Conservation (phyloP, 306 rosid species). For the Prunus mongolica region DNA sequence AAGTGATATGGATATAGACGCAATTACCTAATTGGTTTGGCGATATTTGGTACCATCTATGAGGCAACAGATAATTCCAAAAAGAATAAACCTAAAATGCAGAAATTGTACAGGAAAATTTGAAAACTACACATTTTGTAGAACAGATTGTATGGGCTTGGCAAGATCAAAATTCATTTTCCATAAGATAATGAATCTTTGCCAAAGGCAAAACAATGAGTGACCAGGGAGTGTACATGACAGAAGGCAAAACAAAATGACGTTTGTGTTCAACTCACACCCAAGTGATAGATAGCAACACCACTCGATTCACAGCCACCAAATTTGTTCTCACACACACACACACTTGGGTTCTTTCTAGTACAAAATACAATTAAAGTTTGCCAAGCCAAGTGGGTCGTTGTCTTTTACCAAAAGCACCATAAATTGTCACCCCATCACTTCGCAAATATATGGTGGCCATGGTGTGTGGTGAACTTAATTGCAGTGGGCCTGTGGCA, state of each 20-base stretch:
- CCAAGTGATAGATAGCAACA: not conserved
- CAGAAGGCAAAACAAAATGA: not conserved
- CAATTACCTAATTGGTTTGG: too few relatives aligned
- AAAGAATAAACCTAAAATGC: not conserved
- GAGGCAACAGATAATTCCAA: too few relatives aligned
- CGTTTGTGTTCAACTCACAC: not conserved
- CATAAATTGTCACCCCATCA: not conserved
- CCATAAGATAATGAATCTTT: not conserved
- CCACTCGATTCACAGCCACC: not conserved
- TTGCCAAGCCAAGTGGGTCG: not conserved
- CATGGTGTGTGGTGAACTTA: not conserved
- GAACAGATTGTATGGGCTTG: not conserved
- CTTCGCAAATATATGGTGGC: not conserved
- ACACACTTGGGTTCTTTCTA: not conserved
- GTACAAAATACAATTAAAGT: not conserved
- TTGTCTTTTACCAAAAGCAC: not conserved
- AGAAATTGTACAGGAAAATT: not conserved
- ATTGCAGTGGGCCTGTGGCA: not conserved
- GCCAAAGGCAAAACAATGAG: not conserved
- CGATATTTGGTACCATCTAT: too few relatives aligned
- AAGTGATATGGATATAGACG: too few relatives aligned
- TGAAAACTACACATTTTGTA: not conserved
- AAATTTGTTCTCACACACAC: not conserved
- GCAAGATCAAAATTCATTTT: not conserved
- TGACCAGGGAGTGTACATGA: not conserved